Evolutionary conservation across 257 asterid genomes (phyloP), one percentile per base, ranked within the genome.

Genomic region (Jasminum sambac): DNA sequence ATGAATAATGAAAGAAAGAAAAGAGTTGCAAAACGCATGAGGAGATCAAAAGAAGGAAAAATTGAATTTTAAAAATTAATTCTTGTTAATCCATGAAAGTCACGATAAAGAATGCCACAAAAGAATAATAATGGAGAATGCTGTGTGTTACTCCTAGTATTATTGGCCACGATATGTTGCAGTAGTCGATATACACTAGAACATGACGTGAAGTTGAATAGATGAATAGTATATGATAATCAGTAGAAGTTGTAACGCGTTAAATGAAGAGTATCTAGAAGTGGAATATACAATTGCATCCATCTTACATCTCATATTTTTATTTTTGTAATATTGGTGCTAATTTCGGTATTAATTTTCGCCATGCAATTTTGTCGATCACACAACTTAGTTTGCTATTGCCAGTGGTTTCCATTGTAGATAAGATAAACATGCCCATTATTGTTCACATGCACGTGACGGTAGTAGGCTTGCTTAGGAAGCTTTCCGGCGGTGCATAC

Each of bases 381-480:
- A 9, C 12, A 48, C 34, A 55, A 55, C 21, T 10, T 55, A 17
- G 3, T 6, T 42, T 71, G 72, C 76, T 82, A 82, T 74, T 84
- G 89, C 89, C 93, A 84, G 67, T 79, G 82, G 60, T 77, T 84
- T 41, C 91, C 90, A 68, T 82, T 76, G 68, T 79, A 85, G 70
- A 83, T 68, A 63, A 82, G 71, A 71, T 84, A 84, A 50, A 79
- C 75, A 63, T 67, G 80, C 64, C 84, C 78, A 60, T 78, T 77
- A 65, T 52, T 40, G 63, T 80, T 85, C 70, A 81, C 86, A 48
- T 68, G 61, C 57, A 65, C 78, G 50, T 74, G 73, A 13, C 79
- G 76, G 72, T 66, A 71, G 41, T 76, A 68, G 1, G 71, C 87
- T 40, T 66, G 65, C 26, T 76, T 82, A 52, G 84, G 81, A 71